These are phyloP conservation scores for Hypoxylon sp. DNA, from an alignment of 2,329 filamentous ascomycete genomes.

Conservation along the genomic window DNA sequence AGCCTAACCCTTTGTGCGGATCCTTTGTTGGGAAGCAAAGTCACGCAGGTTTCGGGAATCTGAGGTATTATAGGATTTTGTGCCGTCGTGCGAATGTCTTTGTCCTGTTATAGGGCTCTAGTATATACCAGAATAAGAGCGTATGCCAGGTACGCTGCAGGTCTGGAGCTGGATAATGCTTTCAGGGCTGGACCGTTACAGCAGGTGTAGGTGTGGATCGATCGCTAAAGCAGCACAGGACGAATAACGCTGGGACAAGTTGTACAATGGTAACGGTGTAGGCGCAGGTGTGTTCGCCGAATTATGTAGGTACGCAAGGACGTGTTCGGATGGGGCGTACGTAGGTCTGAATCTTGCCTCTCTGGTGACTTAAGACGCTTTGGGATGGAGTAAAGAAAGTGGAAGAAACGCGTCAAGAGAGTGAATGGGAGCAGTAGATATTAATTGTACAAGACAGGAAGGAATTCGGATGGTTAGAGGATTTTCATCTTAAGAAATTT, in stretches of 20 bases:
- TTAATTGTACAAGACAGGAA: conserved; percentile 42
- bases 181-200: conserved; percentile 40
- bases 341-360: conserved; percentile 18
- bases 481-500: conserved; percentile 39
- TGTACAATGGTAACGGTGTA: conserved; percentile 40
- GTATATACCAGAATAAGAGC: conserved; percentile 33
- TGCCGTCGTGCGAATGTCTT: conserved; percentile 43
- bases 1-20: conserved; percentile 31
- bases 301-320: conserved; percentile 32
- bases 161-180: conserved; percentile 38
- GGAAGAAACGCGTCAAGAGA: conserved; percentile 24
- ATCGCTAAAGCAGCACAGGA: conserved; percentile 44
- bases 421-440: conserved; percentile 32
- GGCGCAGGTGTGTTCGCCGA: conserved; percentile 37
- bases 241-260: conserved; percentile 43
- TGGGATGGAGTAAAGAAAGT: conserved; percentile 20
- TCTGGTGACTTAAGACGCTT: conserved; percentile 18
- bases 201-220: conserved; percentile 35
- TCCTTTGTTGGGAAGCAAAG: conserved; percentile 30
- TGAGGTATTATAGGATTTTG: conserved; percentile 44
- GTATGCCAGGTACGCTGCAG: conserved; percentile 43
- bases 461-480: conserved; percentile 40
- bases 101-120: conserved; percentile 37
- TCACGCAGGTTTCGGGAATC: conserved; percentile 46
- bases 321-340: conserved; percentile 29